Percentiles rank a stretch among this genome's conserved stretches.
These are phyloP conservation scores for Trichosporon inkin DNA, from an alignment of 1,284 basidiomycete genomes.

Conservation along the genomic window DNA sequence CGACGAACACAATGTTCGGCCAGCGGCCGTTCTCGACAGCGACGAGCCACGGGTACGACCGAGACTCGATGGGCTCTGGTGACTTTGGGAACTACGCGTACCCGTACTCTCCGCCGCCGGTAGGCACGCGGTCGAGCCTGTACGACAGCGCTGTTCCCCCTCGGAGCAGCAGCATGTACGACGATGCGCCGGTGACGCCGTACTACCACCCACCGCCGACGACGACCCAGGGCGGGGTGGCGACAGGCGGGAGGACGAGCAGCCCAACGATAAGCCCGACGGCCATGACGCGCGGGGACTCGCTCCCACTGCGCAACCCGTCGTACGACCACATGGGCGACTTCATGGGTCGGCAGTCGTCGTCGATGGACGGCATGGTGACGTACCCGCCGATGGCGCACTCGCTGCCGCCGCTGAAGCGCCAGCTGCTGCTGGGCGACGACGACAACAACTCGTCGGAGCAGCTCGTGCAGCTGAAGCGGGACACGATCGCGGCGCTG, in stretches of 20 bases:
- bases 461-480: conserved; percentile 27
- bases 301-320: neutral
- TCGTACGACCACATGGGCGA: conserved; percentile 15
- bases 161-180: neutral
- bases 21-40: neutral
- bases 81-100: neutral
- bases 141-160: neutral
- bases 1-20: neutral
- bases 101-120: neutral
- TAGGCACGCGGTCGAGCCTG: neutral
- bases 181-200: neutral
- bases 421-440: neutral
- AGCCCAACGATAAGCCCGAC: too few relatives aligned
- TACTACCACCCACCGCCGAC: conserved; percentile 2
- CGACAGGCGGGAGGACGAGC: neutral
- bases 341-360: conserved; percentile 20
- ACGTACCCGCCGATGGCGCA: conserved; percentile 15
- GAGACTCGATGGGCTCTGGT: neutral
- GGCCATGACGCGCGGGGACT: too few relatives aligned
- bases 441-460: conserved; percentile 1
- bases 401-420: neutral
- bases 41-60: neutral
- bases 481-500: conserved; percentile 39
- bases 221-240: neutral
- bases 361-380: conserved; percentile 30